Evolutionary conservation across 2,329 filamentous ascomycete genomes (phyloP), one percentile per base, ranked within the genome.

Genomic region (Macrophomina pseudophaseolina): DNA sequence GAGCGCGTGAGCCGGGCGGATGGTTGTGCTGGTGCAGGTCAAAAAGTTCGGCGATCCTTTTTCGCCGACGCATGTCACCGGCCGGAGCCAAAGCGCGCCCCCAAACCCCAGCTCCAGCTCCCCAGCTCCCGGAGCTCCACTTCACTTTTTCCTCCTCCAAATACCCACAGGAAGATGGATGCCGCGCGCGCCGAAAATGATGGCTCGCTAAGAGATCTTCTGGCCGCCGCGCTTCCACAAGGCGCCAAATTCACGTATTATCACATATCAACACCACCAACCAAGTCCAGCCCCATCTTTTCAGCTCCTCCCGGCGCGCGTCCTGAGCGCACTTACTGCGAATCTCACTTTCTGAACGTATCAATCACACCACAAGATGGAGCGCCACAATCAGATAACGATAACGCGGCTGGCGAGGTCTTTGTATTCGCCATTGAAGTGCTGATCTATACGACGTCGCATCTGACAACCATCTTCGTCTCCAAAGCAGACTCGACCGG

Each of bases 401-500:
- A 49, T 16, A 35, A 38, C 28, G 16, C 68, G 2, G 69, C 73
- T 11, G 74, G 80, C 23, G 84, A 88, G 69, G 84, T 96, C 1
- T 80, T 97, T 6, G 85, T 94, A 8, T 89, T 97, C 67, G 94
- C 91, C 16, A 85, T 99, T 69, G 95, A 99, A 76, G 84, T 97
- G 62, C 85, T 95, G 72, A 86, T 99, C 68, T 99, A 96, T 79
- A 91, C 80, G 0, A 97, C 94, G 0, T 86, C 87, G 53, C 86
- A 87, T 72, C 86, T 93, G 30, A 97, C 91, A 1, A 97, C 92
- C 4, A 86, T 98, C 64, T 99, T 99, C 76, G 90, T 99, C 30
- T 94, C 94, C 69, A 99, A 99, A 79, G 95, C 95, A 58, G 95
- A 99, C 80, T 97, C 95, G 9, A 97, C 94, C 0, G 95, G 96